phyloP scores from a whole-genome alignment of 2,329 filamentous ascomycete genomes.

The Sporothrix variecibatus region DNA sequence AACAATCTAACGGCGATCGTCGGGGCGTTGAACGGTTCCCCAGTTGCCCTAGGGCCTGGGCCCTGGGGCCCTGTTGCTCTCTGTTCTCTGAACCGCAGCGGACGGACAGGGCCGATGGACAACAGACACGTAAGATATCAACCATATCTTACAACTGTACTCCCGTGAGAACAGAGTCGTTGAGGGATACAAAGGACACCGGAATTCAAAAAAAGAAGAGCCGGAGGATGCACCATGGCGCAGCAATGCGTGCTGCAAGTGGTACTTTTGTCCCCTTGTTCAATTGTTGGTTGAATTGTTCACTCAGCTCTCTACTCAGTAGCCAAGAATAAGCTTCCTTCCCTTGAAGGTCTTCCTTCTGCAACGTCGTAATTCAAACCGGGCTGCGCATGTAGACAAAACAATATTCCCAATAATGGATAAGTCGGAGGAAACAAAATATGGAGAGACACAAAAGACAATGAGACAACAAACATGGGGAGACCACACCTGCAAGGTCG shows the following conservation, averaged over 20 bases:
- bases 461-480: neutral
- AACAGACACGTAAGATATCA: too few relatives aligned
- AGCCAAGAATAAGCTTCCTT: neutral
- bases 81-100: neutral
- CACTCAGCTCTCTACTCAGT: neutral
- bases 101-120: neutral
- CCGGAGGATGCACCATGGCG: neutral
- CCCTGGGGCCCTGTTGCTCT: neutral
- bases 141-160: neutral
- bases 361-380: neutral
- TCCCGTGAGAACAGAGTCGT: neutral
- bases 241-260: neutral
- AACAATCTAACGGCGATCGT: conserved; percentile 10
- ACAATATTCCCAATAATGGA: neutral
- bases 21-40: neutral
- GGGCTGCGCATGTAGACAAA: neutral
- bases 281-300: neutral
- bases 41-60: neutral
- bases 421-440: neutral
- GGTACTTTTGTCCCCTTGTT: neutral
- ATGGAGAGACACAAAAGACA: neutral
- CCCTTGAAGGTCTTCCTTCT: neutral
- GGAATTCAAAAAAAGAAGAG: neutral
- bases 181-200: neutral
- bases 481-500: neutral